Evolutionary conservation across 2,329 filamentous ascomycete species (phyloP).

Genomic region (Mycocentrospora acerina): DNA sequence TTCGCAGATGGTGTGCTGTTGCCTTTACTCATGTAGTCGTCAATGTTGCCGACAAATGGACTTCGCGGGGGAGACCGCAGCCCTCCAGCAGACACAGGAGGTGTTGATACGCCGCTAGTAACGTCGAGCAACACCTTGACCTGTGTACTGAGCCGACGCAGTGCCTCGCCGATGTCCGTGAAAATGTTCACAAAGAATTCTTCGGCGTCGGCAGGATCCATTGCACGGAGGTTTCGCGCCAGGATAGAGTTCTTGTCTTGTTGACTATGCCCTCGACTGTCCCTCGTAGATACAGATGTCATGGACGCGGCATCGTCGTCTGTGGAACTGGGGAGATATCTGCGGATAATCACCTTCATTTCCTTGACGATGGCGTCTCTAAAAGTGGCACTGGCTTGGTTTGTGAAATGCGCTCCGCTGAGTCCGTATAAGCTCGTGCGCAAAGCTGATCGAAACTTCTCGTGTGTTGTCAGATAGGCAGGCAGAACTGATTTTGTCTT

Average conservation of each 20-base stretch:
- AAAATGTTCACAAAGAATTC: conserved; percentile 81
- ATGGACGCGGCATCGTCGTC: conserved; percentile 93
- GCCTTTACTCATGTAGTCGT: conserved; percentile 40
- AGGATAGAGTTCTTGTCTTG: conserved; percentile 89
- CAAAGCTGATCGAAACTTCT: conserved; percentile 70
- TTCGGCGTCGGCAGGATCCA: conserved; percentile 84
- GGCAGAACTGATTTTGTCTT: conserved; percentile 65
- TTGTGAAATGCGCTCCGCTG: conserved; percentile 77
- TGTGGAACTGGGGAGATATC: conserved; percentile 84
- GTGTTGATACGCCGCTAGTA: conserved; percentile 69
- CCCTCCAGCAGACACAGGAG: conserved; percentile 41
- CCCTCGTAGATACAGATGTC: conserved; percentile 78
- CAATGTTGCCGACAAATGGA: conserved; percentile 44
- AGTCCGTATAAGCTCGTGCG: conserved; percentile 73
- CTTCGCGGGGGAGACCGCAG: conserved; percentile 53
- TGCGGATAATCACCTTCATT: conserved; percentile 80
- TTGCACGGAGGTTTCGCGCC: conserved; percentile 80
- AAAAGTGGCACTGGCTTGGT: conserved; percentile 78
- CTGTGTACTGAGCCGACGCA: conserved; percentile 83
- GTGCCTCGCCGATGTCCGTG: conserved; percentile 80
- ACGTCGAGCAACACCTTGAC: conserved; percentile 95
- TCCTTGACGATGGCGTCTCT: conserved; percentile 82
- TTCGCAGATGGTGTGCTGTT: conserved; percentile 17
- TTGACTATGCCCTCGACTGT: conserved; percentile 65
- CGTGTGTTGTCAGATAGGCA: conserved; percentile 73